phyloP scores from a whole-genome alignment of 306 rosid species.

The barrel medic (Medicago truncatula) region DNA sequence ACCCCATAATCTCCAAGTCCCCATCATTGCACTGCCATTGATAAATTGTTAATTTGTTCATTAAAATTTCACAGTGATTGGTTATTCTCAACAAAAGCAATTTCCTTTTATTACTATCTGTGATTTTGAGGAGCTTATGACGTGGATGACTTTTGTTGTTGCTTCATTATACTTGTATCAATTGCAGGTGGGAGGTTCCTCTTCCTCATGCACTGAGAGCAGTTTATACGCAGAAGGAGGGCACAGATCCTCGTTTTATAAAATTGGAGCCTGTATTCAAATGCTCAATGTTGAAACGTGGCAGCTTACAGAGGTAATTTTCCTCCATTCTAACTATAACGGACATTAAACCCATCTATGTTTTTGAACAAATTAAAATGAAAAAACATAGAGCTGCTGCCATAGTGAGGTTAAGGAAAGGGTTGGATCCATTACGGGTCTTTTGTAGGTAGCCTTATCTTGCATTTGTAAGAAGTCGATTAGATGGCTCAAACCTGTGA shows the following conservation, averaged over 20 bases:
- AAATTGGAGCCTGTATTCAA: constrained; percentile 81
- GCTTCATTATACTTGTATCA: constrained; percentile 39
- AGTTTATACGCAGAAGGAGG: constrained; percentile 61
- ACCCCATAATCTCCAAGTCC: neutral
- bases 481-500: neutral
- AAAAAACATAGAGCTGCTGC: neutral
- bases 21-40: neutral
- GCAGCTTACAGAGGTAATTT: constrained; percentile 65
- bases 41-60: constrained; percentile 21
- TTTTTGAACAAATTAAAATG: neutral
- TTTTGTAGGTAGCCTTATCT: neutral
- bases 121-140: constrained; percentile 24
- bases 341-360: constrained; percentile 2
- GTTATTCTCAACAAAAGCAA: constrained; percentile 8
- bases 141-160: constrained; percentile 33
- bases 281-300: constrained; percentile 73
- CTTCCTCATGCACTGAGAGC: constrained; percentile 65
- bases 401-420: neutral
- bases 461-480: neutral
- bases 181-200: constrained; percentile 95
- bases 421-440: neutral
- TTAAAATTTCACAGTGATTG: constrained; percentile 19
- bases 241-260: constrained; percentile 90
- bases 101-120: constrained; percentile 17
- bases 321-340: constrained; percentile 19